Conservation (phyloP, 768 basidiomycete species). For the Lyophyllum atratum region DNA sequence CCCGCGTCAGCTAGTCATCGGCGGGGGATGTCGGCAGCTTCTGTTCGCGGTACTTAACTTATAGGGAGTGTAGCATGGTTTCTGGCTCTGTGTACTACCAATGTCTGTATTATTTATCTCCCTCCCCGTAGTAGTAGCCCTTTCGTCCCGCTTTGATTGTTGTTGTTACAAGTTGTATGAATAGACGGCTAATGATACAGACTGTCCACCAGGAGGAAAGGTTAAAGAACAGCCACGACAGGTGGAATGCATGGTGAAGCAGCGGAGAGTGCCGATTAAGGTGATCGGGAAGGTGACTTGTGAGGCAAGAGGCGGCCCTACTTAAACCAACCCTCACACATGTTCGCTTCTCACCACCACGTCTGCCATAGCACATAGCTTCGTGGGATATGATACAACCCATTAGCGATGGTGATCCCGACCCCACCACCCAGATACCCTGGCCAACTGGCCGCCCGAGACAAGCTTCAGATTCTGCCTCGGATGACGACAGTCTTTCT, state of each 20-base stretch:
- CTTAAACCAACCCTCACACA: conserved; percentile 13
- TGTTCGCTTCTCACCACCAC: conserved; percentile 25
- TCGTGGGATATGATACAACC: conserved; percentile 58
- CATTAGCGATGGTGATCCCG: conserved; percentile 59
- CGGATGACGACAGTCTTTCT: conserved; percentile 2
- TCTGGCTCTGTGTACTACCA: conserved; percentile 22
- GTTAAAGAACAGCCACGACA: conserved; percentile 7
- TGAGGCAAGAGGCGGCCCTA: conserved; percentile 5
- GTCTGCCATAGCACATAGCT: conserved; percentile 10
- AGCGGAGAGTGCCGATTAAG: conserved; percentile 26
- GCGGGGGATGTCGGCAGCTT: conserved; percentile 54
- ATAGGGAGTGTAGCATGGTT: conserved; percentile 25
- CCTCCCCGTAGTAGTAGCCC: conserved; percentile 6
- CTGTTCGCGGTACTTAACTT: conserved; percentile 46
- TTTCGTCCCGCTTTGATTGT: conserved; percentile 18
- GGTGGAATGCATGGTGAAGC: conserved; percentile 3
- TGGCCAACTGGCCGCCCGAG: conserved; percentile 59
- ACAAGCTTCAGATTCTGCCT: conserved; percentile 16
- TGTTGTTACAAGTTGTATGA: conserved; percentile 20
- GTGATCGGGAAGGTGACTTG: conserved; percentile 6
- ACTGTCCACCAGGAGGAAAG: conserved; percentile 2
- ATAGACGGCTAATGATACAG: conserved; percentile 11
- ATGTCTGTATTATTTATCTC: conserved; percentile 22
- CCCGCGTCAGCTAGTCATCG: conserved; percentile 42
- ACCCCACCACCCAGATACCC: conserved; percentile 78